Evolutionary conservation across 768 basidiomycete species (phyloP).

Genomic region (Clavulina sp.): DNA sequence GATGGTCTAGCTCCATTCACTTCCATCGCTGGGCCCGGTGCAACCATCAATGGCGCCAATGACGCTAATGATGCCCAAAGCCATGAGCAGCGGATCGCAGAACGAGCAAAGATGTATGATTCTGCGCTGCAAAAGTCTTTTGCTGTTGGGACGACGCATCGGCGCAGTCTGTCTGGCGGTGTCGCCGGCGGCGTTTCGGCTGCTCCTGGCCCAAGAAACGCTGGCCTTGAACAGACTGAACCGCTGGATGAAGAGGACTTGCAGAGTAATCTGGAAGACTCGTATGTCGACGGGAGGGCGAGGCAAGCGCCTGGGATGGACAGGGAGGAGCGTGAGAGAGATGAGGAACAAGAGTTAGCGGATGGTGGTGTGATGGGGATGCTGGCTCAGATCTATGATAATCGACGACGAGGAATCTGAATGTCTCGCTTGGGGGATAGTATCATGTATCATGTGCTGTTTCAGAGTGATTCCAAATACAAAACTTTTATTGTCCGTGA

Average conservation of each 20-base stretch:
- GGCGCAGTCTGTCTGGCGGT: neutral
- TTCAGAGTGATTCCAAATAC: too few relatives aligned
- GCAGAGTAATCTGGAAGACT: conserved; percentile 45
- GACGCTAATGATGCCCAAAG: neutral
- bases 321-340: conserved; percentile 6
- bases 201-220: conserved; percentile 7
- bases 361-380: conserved; percentile 77
- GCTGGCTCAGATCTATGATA: conserved; percentile 64
- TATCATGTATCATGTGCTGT: too few relatives aligned
- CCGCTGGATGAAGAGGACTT: conserved; percentile 32
- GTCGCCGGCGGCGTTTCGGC: neutral
- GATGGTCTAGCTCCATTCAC: neutral
- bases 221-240: neutral
- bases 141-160: neutral
- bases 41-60: neutral
- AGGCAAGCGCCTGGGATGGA: conserved; percentile 17
- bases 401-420: conserved; percentile 11
- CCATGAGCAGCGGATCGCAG: conserved; percentile 19
- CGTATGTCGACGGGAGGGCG: conserved; percentile 51
- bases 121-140: conserved; percentile 32
- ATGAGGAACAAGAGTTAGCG: conserved; percentile 35
- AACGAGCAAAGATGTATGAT: conserved; percentile 58
- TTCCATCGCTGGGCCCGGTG: neutral
- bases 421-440: neutral
- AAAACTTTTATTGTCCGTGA: too few relatives aligned